phyloP scores from a whole-genome alignment of 257 asterid genomes.

The Gentiana dahurica region DNA sequence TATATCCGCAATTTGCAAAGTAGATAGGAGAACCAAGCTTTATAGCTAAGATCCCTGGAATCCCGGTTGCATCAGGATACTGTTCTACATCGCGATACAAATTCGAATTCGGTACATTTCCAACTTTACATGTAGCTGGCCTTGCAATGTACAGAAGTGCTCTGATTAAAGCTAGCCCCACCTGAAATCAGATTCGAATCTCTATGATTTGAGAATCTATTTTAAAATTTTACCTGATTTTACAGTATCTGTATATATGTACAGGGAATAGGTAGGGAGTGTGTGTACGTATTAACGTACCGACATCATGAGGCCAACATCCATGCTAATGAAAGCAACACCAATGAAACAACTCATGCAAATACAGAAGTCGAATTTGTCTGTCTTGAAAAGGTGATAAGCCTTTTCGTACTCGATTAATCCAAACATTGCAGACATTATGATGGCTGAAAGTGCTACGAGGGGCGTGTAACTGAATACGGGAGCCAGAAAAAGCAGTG shows the following conservation, averaged over 20 bases:
- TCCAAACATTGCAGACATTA: slow-evolving; percentile 87
- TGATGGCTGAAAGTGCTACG: slow-evolving; percentile 73
- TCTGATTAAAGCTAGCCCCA: slow-evolving; percentile 54
- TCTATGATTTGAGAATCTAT: too few species aligned
- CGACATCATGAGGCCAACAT: slow-evolving; percentile 68
- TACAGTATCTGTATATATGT: too few species aligned
- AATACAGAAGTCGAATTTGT: slow-evolving; percentile 67
- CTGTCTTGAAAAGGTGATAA: slow-evolving; percentile 61
- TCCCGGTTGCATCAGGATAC: slow-evolving; percentile 37
- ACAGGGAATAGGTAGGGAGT: too few species aligned
- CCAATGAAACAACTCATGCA: slow-evolving; percentile 78
- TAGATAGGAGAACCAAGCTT: slow-evolving; percentile 83
- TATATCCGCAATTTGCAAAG: slow-evolving; percentile 57
- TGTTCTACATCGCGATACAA: slow-evolving; percentile 67
- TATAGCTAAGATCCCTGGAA: slow-evolving; percentile 44
- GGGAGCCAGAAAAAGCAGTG: slow-evolving; percentile 71
- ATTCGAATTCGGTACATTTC: slow-evolving; percentile 33
- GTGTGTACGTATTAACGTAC: slow-evolving; percentile 17
- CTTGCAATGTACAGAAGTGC: slow-evolving; percentile 65
- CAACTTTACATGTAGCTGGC: slow-evolving; percentile 78
- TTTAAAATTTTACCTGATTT: too few species aligned
- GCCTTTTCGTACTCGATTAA: slow-evolving; percentile 56
- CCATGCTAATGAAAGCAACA: slow-evolving; percentile 85
- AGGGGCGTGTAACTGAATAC: slow-evolving; percentile 78
- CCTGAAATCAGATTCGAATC: slow-evolving; percentile 17